Percentiles rank a stretch among this genome's conserved stretches.
Evolutionary conservation across 2,329 filamentous ascomycete genomes (phyloP).

Genomic region (Colletotrichum liriopes): DNA sequence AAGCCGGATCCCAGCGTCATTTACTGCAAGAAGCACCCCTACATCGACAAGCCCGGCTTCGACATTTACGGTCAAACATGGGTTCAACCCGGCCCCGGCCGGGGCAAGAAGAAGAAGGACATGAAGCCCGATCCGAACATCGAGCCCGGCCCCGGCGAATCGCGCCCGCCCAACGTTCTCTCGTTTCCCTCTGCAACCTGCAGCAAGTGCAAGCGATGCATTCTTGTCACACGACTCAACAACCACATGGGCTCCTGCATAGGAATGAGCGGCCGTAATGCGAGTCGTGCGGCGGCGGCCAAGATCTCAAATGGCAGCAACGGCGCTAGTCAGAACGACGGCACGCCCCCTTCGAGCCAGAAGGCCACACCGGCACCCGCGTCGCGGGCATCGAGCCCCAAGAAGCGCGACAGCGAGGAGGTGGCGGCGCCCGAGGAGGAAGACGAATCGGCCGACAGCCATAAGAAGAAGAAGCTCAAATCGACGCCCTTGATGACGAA

Average conservation of each 20-base stretch:
- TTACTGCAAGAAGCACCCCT: constrained; percentile 86
- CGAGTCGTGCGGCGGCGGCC: constrained; percentile 73
- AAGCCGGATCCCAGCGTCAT: constrained; percentile 78
- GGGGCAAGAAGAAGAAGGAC: constrained; percentile 86
- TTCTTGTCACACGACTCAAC: constrained; percentile 76
- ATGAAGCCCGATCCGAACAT: constrained; percentile 71
- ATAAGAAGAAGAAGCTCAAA: constrained; percentile 74
- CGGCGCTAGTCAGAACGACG: constrained; percentile 66
- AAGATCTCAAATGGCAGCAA: constrained; percentile 74
- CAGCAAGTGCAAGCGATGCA: constrained; percentile 77
- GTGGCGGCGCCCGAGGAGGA: constrained; percentile 65
- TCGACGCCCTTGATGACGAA: constrained; percentile 60
- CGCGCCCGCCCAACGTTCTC: constrained; percentile 73
- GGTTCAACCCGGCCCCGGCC: constrained; percentile 78
- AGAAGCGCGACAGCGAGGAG: constrained; percentile 71
- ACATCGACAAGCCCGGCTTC: constrained; percentile 81
- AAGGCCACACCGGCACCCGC: constrained; percentile 73
- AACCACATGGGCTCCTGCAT: constrained; percentile 80
- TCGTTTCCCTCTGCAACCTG: constrained; percentile 77
- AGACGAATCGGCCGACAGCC: constrained; percentile 64
- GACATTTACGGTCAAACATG: constrained; percentile 89
- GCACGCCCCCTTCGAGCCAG: constrained; percentile 74
- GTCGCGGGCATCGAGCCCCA: constrained; percentile 69
- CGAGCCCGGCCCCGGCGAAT: constrained; percentile 65
- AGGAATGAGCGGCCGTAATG: constrained; percentile 75